Base-by-base conservation (phyloP, 1,284 basidiomycete genomes). In the Mrakiaceae sp. region DNA sequence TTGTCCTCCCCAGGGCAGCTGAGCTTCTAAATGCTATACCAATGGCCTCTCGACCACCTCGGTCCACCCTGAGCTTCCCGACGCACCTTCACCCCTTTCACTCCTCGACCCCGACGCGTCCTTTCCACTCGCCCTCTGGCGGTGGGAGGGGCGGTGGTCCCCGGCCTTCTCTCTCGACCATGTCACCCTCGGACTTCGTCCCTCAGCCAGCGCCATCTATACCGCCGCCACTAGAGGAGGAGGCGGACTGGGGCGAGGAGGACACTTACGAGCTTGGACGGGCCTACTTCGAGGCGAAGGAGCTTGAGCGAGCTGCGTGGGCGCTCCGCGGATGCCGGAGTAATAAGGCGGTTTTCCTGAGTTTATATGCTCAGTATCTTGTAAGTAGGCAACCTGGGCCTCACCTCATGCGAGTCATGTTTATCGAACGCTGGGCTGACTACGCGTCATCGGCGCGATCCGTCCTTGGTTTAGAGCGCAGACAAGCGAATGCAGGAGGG, bases 351-450 rank as follows among this genome's bases (percentile, higher is more conserved):
- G 79, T 79, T 16, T 98, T 97, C 75, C 72, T 98, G 69, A 80
- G 81, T 59, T 77, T 87, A 49, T 98, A 98, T 73, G 83, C 88
- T 65, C 83, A 84, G 67, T 98, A 87, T 74, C 78, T 98, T 74
- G 93, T 94, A 74, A 79, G 87, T 79, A 27, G 27, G 27, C 27
- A 27, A 27, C 27, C 27, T 27, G 27, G 46, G 7, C 48, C 16
- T 43, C 16, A 50, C 53, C 49, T 39, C 48, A 27, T 10, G 4
- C 47, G n/a, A 12, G 4, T 58, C 9, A 16, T 6, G 51, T 16
- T 4, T n/a, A 52, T 44, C 42, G 12, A 3, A 43, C 5, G 56
- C 14, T 42, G 14, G 43, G 40, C 12, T 42, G 11, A 48, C 47
- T 4, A 1, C 61, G 72, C 70, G 71, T 71, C 1, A 70, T 71